Evolutionary conservation across 2,329 filamentous ascomycete genomes (phyloP), one percentile per base, ranked within the genome.

Genomic region (Tolypocladium ophioglossoides): DNA sequence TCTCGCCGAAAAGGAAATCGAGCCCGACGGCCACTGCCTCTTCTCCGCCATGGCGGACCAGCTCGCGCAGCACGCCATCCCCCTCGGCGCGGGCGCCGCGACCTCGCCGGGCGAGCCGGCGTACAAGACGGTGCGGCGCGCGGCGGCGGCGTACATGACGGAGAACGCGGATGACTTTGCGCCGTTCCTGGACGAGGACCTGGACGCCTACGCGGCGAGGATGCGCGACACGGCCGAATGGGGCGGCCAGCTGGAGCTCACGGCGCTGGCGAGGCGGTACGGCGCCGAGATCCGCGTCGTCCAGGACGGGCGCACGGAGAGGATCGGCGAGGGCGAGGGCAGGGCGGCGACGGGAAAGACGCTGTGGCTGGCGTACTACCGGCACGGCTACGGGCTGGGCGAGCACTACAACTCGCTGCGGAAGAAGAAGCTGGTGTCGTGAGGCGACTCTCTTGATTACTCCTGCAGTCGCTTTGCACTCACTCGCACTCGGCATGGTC

Each of bases 371-470:
- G 92, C 91, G 38, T 99, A 97, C 70, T 97, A 97, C 71, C 80
- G 88, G 63, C 91, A 96, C 73, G 89, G 89, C 50, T 97, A 95
- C 69, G 92, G 92, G 1, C 74, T 99, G 51, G 94, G 94, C 14
- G 94, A 97, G 74, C 94, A 99, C 72, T 99, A 99, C 72, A 99
- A 99, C 68, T 95, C 91, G 52, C 71, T 99, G 67, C 71, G 82
- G 61, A 80, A 75, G 64, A 64, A 64, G 49, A 51, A 59, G 52
- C 49, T 52, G 27, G 34, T 35, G 12, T 53, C 44, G 32, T 53
- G 30, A 47, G 27, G 44, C 18, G 4, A 14, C 24, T 47, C 24
- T 47, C 48, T 14, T 16, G 11, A 37, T 30, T 44, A 22, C 46
- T 27, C 34, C 27, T 20, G 18, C 44, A 10, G 32, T n/a, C 18